Percentiles rank a stretch among this genome's conserved stretches.
phyloP scores from a whole-genome alignment of 345 rosid genomes.

The Lepidium africanum region DNA sequence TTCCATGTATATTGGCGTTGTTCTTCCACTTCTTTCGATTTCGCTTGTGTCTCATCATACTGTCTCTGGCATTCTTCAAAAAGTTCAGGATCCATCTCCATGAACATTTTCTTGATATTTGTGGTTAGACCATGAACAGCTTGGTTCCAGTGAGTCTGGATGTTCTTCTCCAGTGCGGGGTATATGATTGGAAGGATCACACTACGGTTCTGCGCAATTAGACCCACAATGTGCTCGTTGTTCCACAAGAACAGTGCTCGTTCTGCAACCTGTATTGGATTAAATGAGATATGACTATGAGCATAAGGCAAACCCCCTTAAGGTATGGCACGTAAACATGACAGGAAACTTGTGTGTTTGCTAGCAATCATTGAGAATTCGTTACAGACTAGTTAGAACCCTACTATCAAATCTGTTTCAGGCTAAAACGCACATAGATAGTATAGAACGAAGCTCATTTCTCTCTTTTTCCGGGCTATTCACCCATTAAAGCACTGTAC shows the following conservation, averaged over 20 bases:
- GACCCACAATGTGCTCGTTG: constrained; percentile 77
- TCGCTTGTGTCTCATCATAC: constrained; percentile 48
- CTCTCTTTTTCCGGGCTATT: not conserved
- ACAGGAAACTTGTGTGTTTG: not conserved
- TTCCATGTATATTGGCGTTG: constrained; percentile 60
- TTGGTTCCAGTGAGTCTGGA: constrained; percentile 73
- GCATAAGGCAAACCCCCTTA: not conserved
- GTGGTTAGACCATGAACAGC: constrained; percentile 73
- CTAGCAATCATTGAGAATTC: not conserved
- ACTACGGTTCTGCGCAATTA: constrained; percentile 64
- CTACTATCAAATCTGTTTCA: not conserved
- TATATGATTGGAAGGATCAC: constrained; percentile 74
- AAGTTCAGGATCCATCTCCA: constrained; percentile 62
- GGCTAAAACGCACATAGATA: constrained; percentile 3
- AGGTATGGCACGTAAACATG: not conserved
- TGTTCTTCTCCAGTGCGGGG: constrained; percentile 63
- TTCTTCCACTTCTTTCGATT: constrained; percentile 39
- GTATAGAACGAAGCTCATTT: not conserved
- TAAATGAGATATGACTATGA: not conserved
- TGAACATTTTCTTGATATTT: constrained; percentile 69
- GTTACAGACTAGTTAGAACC: not conserved
- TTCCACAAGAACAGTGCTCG: constrained; percentile 83
- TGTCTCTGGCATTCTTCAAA: constrained; percentile 62
- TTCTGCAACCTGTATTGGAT: constrained; percentile 59
- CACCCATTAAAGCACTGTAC: not conserved